A percentile compares a stretch with the other conserved stretches of the same genome.
These are phyloP conservation scores for Neotropicomus parvogracilis DNA, from an alignment of 1,284 basidiomycete species.

Conservation along the genomic window DNA sequence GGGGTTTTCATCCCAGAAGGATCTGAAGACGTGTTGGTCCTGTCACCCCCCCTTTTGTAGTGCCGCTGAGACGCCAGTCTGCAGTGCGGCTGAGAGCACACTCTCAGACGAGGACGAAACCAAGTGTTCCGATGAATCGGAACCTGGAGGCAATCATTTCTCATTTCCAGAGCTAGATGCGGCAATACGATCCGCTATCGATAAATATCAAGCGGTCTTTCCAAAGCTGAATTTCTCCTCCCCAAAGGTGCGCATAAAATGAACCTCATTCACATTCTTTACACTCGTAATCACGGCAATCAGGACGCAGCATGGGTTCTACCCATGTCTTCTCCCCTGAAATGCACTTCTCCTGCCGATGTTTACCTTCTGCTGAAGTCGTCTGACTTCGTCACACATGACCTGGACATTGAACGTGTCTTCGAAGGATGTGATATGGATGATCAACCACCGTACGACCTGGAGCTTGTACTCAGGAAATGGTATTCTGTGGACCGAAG, in stretches of 20 bases:
- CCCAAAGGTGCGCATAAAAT: constrained; percentile 60
- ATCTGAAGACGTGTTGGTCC: constrained; percentile 68
- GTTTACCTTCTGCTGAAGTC: constrained; percentile 93
- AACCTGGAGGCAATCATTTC: constrained; percentile 43
- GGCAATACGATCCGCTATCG: constrained; percentile 66
- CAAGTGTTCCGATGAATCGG: constrained; percentile 37
- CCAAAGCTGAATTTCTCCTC: constrained; percentile 95
- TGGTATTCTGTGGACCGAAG: constrained; percentile 86
- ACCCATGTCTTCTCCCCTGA: constrained; percentile 79
- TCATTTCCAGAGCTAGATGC: constrained; percentile 78
- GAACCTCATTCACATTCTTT: not conserved
- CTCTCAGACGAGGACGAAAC: constrained; percentile 51
- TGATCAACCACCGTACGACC: constrained; percentile 43
- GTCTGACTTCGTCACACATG: constrained; percentile 86
- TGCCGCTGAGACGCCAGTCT: constrained; percentile 8
- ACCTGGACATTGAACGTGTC: constrained; percentile 58
- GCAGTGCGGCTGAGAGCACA: constrained; percentile 49
- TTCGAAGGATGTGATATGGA: constrained; percentile 55
- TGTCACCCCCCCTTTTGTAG: constrained; percentile 16
- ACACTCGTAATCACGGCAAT: not conserved
- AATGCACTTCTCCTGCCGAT: constrained; percentile 85
- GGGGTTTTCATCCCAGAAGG: constrained; percentile 81
- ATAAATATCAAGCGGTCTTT: constrained; percentile 80
- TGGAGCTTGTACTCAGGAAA: constrained; percentile 90
- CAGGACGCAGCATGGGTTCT: constrained; percentile 94